Evolutionary conservation across 352 stramenopile genomes (phyloP).

Genomic region (Lagenidium sp.): DNA sequence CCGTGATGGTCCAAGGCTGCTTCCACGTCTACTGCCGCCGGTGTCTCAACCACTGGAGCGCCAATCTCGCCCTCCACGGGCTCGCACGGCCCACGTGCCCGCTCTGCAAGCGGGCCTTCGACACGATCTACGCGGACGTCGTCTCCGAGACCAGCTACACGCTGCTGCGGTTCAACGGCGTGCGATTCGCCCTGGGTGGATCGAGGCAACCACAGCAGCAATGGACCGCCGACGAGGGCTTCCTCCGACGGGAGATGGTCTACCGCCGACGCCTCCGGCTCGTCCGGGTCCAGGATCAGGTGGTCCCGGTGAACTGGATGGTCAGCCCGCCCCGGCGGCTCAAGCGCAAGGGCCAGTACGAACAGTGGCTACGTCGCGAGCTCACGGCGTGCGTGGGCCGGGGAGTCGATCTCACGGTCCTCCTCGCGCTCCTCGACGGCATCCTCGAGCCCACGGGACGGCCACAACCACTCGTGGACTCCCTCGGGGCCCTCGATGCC

Average conservation of each 20-base stretch:
- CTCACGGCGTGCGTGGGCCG: constrained; percentile 54
- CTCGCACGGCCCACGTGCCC: constrained; percentile 44
- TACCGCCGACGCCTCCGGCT: constrained; percentile 45
- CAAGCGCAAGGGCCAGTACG: constrained; percentile 51
- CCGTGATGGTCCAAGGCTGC: constrained; percentile 50
- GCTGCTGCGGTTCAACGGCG: constrained; percentile 39
- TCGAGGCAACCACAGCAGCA: constrained; percentile 5
- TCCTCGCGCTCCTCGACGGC: constrained; percentile 52
- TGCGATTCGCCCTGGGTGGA: too few species aligned
- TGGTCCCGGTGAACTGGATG: constrained; percentile 6
- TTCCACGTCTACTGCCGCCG: constrained; percentile 70
- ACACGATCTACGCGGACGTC: constrained; percentile 48
- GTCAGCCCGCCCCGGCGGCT: constrained; percentile 10
- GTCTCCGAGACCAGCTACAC: constrained; percentile 54
- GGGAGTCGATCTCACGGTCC: constrained; percentile 54
- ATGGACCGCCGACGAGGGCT: background rate
- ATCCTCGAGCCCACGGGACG: constrained; percentile 43
- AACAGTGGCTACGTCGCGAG: constrained; percentile 50
- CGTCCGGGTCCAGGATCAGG: constrained; percentile 28
- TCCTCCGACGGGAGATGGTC: constrained; percentile 37
- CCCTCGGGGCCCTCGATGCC: constrained; percentile 33
- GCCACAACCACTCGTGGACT: too few species aligned
- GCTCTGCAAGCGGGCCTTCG: constrained; percentile 57
- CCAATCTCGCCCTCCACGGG: constrained; percentile 46
- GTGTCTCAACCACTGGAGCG: constrained; percentile 54